Conservation (phyloP, 345 rosid genomes). For the Eucalyptus paniculata region DNA sequence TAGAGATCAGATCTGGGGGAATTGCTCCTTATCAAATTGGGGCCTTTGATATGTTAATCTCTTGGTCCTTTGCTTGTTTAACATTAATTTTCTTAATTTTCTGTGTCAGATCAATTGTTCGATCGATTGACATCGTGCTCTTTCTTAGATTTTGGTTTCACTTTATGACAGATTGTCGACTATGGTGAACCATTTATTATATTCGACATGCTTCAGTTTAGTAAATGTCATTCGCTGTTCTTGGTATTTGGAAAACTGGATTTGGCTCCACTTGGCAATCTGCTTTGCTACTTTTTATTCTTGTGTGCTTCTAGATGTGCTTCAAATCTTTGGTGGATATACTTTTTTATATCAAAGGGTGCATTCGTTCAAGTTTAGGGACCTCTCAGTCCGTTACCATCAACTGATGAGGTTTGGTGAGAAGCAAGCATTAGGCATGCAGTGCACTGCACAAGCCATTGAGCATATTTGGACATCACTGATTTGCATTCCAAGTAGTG, state of each 20-base stretch:
- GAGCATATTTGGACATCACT: not conserved
- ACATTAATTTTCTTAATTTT: not conserved
- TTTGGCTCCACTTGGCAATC: not conserved
- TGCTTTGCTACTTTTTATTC: not conserved
- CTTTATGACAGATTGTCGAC: not conserved
- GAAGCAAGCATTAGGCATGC: not conserved
- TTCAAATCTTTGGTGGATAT: not conserved
- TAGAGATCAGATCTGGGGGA: not conserved
- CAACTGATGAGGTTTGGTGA: not conserved
- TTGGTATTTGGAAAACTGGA: not conserved
- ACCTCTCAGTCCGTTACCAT: fast-evolving
- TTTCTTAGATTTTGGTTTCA: not conserved
- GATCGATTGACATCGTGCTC: not conserved
- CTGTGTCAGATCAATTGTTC: not conserved
- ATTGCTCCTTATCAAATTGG: not conserved
- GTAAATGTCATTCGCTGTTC: not conserved
- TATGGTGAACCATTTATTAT: not conserved
- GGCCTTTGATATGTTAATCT: not conserved
- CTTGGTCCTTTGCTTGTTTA: not conserved
- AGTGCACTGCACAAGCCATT: not conserved
- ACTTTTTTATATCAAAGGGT: not conserved
- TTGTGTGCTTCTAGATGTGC: not conserved
- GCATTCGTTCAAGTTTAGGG: not conserved
- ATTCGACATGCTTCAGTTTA: not conserved
- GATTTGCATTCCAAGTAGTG: not conserved